Evolutionary conservation across 257 asterid genomes (phyloP).

Genomic region (Primulina eburnea): DNA sequence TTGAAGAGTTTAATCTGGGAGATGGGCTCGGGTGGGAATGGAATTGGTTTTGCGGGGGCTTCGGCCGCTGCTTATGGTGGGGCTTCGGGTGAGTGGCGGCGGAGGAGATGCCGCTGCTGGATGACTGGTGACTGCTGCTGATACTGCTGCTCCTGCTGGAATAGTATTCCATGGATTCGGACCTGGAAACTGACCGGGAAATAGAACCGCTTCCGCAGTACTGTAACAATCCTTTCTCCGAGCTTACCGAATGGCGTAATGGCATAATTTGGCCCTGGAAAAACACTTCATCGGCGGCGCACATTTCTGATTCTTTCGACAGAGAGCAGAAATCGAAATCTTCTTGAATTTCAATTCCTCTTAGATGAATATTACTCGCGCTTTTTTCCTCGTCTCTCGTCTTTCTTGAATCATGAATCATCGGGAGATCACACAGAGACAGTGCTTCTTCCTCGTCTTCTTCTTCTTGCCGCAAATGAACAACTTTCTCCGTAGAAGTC

Average conservation of each 20-base stretch:
- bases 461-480: background rate
- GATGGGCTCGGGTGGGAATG: constrained; percentile 91
- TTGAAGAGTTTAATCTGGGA: constrained; percentile 45
- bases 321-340: constrained; percentile 63
- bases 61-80: constrained; percentile 26
- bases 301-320: constrained; percentile 58
- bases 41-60: constrained; percentile 44
- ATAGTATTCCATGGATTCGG: constrained; percentile 57
- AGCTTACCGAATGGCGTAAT: constrained; percentile 52
- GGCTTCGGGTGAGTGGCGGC: background rate
- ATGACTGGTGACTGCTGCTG: constrained; percentile 62
- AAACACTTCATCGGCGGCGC: constrained; percentile 79
- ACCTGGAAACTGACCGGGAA: constrained; percentile 54
- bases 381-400: constrained; percentile 14
- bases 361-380: background rate
- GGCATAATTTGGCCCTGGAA: constrained; percentile 81
- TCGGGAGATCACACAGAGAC: constrained; percentile 80
- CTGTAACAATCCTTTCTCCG: constrained; percentile 28
- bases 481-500: background rate
- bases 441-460: constrained; percentile 66
- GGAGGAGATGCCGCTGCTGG: constrained; percentile 43
- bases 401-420: constrained; percentile 29
- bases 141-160: constrained; percentile 67
- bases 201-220: constrained; percentile 20
- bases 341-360: constrained; percentile 27